Percentiles rank a stretch among this genome's conserved stretches.
These are phyloP conservation scores for Echinosophora koreensis DNA, from an alignment of 306 rosid genomes.

Conservation along the genomic window DNA sequence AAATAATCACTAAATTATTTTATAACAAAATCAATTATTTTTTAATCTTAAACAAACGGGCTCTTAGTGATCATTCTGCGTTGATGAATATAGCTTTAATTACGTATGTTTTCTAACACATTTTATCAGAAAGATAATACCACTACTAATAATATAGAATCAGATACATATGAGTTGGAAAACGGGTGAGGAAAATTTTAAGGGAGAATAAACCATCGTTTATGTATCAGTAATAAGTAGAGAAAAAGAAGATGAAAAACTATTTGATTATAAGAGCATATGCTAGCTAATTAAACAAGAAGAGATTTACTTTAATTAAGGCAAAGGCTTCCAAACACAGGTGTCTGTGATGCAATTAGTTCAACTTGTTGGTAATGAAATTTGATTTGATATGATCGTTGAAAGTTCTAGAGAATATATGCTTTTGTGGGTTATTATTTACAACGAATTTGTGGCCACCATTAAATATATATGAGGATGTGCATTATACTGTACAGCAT, in stretches of 20 bases:
- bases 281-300: neutral
- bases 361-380: conserved; percentile 10
- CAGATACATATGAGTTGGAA: neutral
- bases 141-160: neutral
- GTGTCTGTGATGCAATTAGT: conserved; percentile 5
- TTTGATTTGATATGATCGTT: conserved; percentile 28
- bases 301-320: conserved; percentile 9
- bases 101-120: neutral
- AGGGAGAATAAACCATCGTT: neutral
- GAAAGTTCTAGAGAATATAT: conserved; percentile 47
- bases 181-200: neutral
- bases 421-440: conserved; percentile 36
- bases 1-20: no score
- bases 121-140: neutral
- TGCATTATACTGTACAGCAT: conserved; percentile 29
- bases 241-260: neutral
- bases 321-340: conserved; percentile 13
- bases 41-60: no score
- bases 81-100: neutral
- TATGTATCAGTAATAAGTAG: neutral
- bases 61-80: conserved; percentile 38
- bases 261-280: conserved; percentile 32
- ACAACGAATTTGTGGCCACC: conserved; percentile 22
- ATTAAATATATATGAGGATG: neutral
- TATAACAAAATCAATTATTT: no score